Base-by-base conservation (phyloP, 2,329 filamentous ascomycete genomes). In the Acephala macrosclerotiorum region DNA sequence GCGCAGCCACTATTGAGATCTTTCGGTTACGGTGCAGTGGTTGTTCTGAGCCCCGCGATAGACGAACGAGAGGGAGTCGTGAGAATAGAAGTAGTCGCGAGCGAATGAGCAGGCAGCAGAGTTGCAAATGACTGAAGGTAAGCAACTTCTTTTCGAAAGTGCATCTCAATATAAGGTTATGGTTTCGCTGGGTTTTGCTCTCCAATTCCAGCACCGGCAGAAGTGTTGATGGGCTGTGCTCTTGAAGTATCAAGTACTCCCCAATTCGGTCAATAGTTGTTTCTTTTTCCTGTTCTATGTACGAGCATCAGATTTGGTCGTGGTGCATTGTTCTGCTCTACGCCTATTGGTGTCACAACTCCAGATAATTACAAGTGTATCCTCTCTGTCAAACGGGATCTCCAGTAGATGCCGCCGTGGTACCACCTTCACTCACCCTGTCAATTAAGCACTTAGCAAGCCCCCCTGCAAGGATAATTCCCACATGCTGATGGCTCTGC, bases 61-160 rank as follows among this genome's bases (percentile, higher is more conserved):
- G 26, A 33, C 40, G 57, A 56, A 26, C 35, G 49, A 58, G 16
- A 22, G 40, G 18, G 42, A 26, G 36, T 49, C 53, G 51, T 49
- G 60, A 57, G 58, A 64, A 64, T 36, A 60, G 57, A 60, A 60
- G 38, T 56, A 47, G 38, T 56, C 35, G 60, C 29, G 38, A 60
- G 60, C 60, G 57, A 63, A 57, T 60, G 49, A 63, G 58, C 47
- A 47, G 56, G 53, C 14, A n/a, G 20, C 57, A 55, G 56, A 57
- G 57, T 60, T 69, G 70, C 71, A 70, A 73, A 74, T 74, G 72
- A 74, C 65, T 65, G 71, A 74, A 69, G 72, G 72, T 74, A 68
- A 72, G 72, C 64, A 61, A 58, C 55, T 61, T 59, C 51, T 58
- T 59, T 51, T 47, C 57, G 29, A 8, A 40, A 40, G 35, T 45